A percentile compares a stretch with the other conserved stretches of the same genome.
Conservation (phyloP, 768 basidiomycete species). For the Rhizopogon sp. region DNA sequence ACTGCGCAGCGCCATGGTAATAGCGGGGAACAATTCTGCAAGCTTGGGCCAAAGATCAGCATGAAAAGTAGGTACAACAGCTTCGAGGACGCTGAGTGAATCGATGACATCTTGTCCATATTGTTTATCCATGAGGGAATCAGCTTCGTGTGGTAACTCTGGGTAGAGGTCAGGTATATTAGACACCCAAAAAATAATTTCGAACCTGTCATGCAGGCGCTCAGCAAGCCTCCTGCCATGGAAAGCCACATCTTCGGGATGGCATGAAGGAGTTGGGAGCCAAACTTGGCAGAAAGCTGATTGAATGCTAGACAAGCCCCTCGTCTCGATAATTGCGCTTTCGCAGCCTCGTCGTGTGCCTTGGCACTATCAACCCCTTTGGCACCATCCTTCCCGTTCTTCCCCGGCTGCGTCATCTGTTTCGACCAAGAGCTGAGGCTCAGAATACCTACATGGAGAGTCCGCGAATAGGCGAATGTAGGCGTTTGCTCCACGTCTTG, state of each 20-base stretch:
- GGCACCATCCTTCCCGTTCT: slow-evolving; percentile 32
- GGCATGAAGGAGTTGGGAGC: slow-evolving; percentile 58
- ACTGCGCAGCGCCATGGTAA: slow-evolving; percentile 77
- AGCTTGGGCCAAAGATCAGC: slow-evolving; percentile 65
- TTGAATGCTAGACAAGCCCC: slow-evolving; percentile 84
- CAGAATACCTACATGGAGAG: slow-evolving; percentile 65
- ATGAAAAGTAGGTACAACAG: slow-evolving; percentile 73
- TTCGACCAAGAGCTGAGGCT: slow-evolving; percentile 54
- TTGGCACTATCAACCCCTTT: slow-evolving; percentile 40
- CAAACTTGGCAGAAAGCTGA: slow-evolving; percentile 74
- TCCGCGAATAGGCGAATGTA: slow-evolving; percentile 70
- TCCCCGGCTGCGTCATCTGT: slow-evolving; percentile 24
- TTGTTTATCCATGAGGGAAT: slow-evolving; percentile 62
- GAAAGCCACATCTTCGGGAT: slow-evolving; percentile 97
- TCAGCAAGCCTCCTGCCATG: slow-evolving; percentile 74
- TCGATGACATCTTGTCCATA: slow-evolving; percentile 90
- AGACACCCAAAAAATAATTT: background rate
- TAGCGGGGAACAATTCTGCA: slow-evolving; percentile 65
- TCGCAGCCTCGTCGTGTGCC: slow-evolving; percentile 49
- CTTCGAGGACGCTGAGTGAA: slow-evolving; percentile 84
- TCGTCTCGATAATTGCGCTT: slow-evolving; percentile 69
- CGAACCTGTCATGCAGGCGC: slow-evolving; percentile 64
- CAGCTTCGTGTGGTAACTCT: slow-evolving; percentile 58
- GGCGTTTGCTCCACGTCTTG: slow-evolving; percentile 89
- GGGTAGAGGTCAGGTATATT: slow-evolving; percentile 1